A percentile compares a stretch with the other conserved stretches of the same genome.
These are phyloP conservation scores for Pestalotiopsis sp. DNA, from an alignment of 2,329 filamentous ascomycete species.

Conservation along the genomic window DNA sequence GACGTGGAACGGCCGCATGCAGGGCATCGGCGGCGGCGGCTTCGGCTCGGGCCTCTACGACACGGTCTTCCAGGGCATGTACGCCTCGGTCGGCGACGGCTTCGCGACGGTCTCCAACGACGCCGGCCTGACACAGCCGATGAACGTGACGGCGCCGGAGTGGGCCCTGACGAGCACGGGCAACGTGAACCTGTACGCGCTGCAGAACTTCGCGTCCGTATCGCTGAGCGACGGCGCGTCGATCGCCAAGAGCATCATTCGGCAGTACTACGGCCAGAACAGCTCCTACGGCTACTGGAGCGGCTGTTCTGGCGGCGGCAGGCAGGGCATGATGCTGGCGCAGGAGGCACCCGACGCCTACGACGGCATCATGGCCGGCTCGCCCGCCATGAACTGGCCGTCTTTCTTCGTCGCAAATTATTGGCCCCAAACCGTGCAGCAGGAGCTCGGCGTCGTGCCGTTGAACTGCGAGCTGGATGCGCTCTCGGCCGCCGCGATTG, in stretches of 20 bases:
- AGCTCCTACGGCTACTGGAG: background rate
- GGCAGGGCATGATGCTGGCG: slow-evolving; percentile 6
- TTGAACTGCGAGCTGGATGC: background rate
- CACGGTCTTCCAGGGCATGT: background rate
- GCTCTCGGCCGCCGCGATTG: slow-evolving; percentile 3
- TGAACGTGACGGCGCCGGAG: background rate
- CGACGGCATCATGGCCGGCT: slow-evolving; percentile 2
- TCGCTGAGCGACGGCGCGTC: slow-evolving; percentile 3
- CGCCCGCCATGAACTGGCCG: background rate
- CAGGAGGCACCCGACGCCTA: slow-evolving; percentile 6
- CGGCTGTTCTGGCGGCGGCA: slow-evolving; percentile 7
- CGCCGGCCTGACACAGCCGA: background rate
- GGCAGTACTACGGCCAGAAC: background rate
- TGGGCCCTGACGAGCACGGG: slow-evolving; percentile 6
- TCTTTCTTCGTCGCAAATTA: background rate
- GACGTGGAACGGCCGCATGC: slow-evolving; percentile 12
- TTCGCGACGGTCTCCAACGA: slow-evolving; percentile 11
- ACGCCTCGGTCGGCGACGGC: background rate
- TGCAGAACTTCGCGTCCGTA: slow-evolving; percentile 13
- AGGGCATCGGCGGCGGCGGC: slow-evolving; percentile 10
- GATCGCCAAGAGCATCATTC: background rate
- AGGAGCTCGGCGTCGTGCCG: background rate
- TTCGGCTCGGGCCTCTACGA: background rate
- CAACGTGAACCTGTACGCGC: slow-evolving; percentile 11
- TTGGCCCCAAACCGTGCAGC: background rate